Percentiles rank a stretch among this genome's conserved stretches.
phyloP scores from a whole-genome alignment of 129 eudicot genomes.

The Mikania micrantha region DNA sequence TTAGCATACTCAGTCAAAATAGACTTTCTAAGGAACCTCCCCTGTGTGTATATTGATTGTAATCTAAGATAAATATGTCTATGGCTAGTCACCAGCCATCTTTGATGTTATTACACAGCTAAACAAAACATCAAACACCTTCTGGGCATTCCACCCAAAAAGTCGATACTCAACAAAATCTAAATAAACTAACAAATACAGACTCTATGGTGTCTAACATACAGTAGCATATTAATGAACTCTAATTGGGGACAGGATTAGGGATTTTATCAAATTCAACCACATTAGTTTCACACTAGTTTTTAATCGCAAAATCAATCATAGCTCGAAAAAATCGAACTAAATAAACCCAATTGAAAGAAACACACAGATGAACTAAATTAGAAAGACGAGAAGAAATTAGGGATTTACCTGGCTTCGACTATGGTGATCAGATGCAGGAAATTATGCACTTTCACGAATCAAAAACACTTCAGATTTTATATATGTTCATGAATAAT shows the following conservation, averaged over 20 bases:
- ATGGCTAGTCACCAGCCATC: neutral
- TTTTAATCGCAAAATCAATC: constrained; percentile 6
- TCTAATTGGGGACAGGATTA: neutral
- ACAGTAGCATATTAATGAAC: neutral
- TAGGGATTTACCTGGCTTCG: constrained; percentile 14
- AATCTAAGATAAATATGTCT: neutral
- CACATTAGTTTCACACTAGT: neutral
- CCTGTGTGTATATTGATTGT: no score
- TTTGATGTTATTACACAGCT: neutral
- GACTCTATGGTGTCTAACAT: neutral
- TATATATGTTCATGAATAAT: no score
- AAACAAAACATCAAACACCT: constrained; percentile 23
- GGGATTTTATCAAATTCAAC: neutral
- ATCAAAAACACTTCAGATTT: neutral
- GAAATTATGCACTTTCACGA: neutral
- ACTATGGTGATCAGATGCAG: neutral
- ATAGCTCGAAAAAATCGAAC: neutral
- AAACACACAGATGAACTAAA: neutral
- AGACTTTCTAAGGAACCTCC: no score
- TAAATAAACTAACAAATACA: neutral
- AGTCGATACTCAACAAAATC: neutral
- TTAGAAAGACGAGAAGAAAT: neutral
- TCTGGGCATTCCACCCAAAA: neutral
- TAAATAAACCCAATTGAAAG: neutral
- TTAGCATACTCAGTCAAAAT: no score